Percentiles rank a stretch among this genome's conserved stretches.
These are phyloP conservation scores for Staphylotrichum tortipilum DNA, from an alignment of 495 filamentous ascomycete genomes.

Conservation along the genomic window DNA sequence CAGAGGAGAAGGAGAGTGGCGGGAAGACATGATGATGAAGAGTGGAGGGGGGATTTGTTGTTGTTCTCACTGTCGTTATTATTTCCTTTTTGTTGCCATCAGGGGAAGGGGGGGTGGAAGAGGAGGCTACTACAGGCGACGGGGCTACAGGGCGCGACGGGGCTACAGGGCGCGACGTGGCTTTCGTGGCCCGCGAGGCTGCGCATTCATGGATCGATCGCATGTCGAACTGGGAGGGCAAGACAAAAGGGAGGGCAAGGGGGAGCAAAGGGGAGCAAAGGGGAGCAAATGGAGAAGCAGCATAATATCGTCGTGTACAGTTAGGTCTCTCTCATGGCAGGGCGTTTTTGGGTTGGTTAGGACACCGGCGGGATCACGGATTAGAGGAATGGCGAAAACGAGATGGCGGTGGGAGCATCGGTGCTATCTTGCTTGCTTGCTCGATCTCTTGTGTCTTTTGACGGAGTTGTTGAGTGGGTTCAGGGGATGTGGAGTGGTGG, in stretches of 20 bases:
- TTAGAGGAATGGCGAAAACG: not conserved
- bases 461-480: not conserved
- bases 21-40: conserved; percentile 2
- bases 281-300: conserved; percentile 5
- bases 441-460: no score
- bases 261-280: no score
- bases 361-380: conserved; percentile 9
- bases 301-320: conserved; percentile 13
- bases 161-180: not conserved
- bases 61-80: not conserved
- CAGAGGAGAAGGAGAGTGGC: not conserved
- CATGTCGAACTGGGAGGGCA: conserved; percentile 5
- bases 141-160: no score
- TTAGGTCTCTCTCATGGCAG: conserved; percentile 15
- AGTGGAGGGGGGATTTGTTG: not conserved
- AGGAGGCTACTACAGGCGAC: not conserved
- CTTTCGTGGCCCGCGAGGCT: not conserved
- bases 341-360: conserved; percentile 16
- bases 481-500: not conserved
- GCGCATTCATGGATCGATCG: not conserved
- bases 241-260: conserved; percentile 15
- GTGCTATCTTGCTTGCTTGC: not conserved
- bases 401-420: not conserved
- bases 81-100: not conserved
- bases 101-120: no score